Percentiles rank a stretch among this genome's conserved stretches.
These are phyloP conservation scores for Claviceps arundinis DNA, from an alignment of 2,329 filamentous ascomycete species.

Conservation along the genomic window DNA sequence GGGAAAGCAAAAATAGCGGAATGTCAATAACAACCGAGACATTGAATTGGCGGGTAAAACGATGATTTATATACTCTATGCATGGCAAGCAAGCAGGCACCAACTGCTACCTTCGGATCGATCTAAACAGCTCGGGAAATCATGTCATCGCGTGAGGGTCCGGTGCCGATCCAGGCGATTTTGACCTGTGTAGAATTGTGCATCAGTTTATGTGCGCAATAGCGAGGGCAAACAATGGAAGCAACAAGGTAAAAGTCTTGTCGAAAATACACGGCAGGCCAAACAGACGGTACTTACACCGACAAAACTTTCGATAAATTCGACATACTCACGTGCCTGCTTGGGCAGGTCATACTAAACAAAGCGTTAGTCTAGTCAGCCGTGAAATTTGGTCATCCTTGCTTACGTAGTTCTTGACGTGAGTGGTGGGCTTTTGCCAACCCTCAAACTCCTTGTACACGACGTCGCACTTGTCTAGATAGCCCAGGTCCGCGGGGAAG, in stretches of 20 bases:
- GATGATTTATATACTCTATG: not conserved
- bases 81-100: not conserved
- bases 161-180: constrained; percentile 47
- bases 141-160: constrained; percentile 52
- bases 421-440: constrained; percentile 53
- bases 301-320: constrained; percentile 33
- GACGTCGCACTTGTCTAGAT: constrained; percentile 46
- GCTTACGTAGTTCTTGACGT: constrained; percentile 36
- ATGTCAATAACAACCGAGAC: too few relatives aligned
- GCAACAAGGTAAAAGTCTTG: not conserved
- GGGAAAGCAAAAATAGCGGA: too few relatives aligned
- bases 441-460: constrained; percentile 56
- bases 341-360: constrained; percentile 41
- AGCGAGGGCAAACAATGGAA: not conserved
- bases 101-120: not conserved
- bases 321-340: constrained; percentile 51
- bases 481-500: constrained; percentile 50
- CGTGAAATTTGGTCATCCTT: not conserved
- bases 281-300: not conserved
- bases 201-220: too few relatives aligned
- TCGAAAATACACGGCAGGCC: not conserved
- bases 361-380: not conserved
- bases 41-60: too few relatives aligned
- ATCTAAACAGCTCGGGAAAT: constrained; percentile 24
- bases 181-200: constrained; percentile 16